Conservation (phyloP, 371 early-diverging fungal genomes). For the Cokeromyces recurvatus region DNA sequence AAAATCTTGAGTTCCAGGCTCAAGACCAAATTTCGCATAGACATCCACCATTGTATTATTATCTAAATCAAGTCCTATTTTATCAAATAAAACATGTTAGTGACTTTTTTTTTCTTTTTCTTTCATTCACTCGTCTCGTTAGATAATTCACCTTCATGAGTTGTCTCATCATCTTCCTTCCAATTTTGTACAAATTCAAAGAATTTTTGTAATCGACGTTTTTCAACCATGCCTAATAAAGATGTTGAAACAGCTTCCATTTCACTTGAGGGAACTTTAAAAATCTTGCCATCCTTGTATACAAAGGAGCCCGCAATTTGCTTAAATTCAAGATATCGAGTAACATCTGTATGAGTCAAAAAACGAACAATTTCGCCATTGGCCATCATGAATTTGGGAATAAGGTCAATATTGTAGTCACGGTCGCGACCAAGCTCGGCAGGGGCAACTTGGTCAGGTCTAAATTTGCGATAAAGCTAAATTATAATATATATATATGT, state of each 20-base stretch:
- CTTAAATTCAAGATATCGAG: slow-evolving; percentile 97
- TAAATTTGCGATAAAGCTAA: slow-evolving; percentile 87
- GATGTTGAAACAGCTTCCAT: slow-evolving; percentile 85
- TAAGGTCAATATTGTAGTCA: slow-evolving; percentile 97
- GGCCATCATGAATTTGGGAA: slow-evolving; percentile 99
- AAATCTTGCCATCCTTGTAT: slow-evolving; percentile 81
- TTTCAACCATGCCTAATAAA: slow-evolving; percentile 95
- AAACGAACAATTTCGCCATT: slow-evolving; percentile 89
- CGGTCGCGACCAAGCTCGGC: slow-evolving; percentile 79
- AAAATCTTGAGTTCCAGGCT: slow-evolving; percentile 92
- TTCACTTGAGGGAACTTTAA: slow-evolving; percentile 95
- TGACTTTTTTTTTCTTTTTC: not conserved
- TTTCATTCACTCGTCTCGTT: no score
- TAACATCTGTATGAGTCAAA: slow-evolving; percentile 93
- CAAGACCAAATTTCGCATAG: slow-evolving; percentile 91
- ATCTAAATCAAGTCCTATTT: slow-evolving; percentile 66
- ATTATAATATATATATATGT: no score
- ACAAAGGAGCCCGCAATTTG: slow-evolving; percentile 96
- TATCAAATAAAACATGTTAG: not conserved
- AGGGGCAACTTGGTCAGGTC: slow-evolving; percentile 63
- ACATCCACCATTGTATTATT: slow-evolving; percentile 81
- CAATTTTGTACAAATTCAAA: slow-evolving; percentile 94
- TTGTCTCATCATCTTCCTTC: slow-evolving; percentile 72
- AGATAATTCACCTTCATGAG: slow-evolving; percentile 66
- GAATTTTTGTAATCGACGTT: slow-evolving; percentile 93